Evolutionary conservation across 352 stramenopile genomes (phyloP).

Genomic region (Phytophthora megakarya): DNA sequence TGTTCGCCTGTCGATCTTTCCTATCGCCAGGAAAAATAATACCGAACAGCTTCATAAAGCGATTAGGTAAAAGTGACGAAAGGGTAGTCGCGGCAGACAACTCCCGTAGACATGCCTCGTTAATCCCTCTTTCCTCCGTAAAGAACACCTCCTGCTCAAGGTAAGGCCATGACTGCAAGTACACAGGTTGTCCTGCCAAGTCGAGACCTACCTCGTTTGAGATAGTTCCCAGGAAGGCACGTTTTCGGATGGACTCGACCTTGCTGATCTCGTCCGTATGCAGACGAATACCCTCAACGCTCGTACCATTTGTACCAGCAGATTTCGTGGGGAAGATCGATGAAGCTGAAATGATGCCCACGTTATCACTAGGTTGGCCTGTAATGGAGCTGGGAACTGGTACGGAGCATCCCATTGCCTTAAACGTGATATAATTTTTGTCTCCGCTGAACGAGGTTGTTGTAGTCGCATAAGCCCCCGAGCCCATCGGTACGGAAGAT

Average conservation of each 20-base stretch:
- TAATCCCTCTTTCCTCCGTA: constrained; percentile 50
- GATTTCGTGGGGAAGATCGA: constrained; percentile 50
- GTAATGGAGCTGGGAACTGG: constrained; percentile 16
- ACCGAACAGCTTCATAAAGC: constrained; percentile 65
- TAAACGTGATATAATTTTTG: constrained; percentile 37
- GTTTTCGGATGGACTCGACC: constrained; percentile 73
- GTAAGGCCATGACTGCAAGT: constrained; percentile 83
- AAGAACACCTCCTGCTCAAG: constrained; percentile 64
- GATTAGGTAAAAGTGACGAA: constrained; percentile 43
- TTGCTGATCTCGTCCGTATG: constrained; percentile 49
- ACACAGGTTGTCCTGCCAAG: constrained; percentile 58
- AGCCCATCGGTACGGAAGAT: constrained; percentile 1
- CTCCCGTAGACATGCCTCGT: constrained; percentile 61
- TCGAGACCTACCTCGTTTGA: constrained; percentile 43
- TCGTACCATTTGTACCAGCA: constrained; percentile 21
- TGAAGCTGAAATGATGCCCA: constrained; percentile 28
- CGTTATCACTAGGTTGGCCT: constrained; percentile 8
- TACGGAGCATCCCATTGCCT: constrained; percentile 23
- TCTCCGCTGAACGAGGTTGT: constrained; percentile 1
- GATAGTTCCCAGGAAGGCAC: constrained; percentile 58
- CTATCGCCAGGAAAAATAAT: constrained; percentile 74
- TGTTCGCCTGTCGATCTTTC: constrained; percentile 31
- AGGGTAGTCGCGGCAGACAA: constrained; percentile 54
- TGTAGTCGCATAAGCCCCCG: background rate
- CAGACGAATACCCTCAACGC: constrained; percentile 36